Evolutionary conservation across 1,139 yeast species (phyloP), one percentile per base, ranked within the genome.

Genomic region (Pichia sorboxylosa): DNA sequence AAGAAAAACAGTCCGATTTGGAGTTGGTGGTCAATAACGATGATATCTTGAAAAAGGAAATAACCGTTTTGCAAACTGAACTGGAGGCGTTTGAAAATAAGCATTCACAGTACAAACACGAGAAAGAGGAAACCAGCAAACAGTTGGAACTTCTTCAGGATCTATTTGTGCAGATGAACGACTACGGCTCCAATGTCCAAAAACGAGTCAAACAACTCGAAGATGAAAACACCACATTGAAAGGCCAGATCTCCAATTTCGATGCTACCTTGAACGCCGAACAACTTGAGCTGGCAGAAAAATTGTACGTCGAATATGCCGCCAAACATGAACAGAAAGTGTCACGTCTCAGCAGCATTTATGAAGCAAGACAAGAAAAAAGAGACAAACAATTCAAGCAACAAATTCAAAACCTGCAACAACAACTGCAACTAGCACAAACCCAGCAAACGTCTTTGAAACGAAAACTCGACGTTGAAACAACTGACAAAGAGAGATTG

Each of bases 271-370:
- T 69, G 3, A 71, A 65, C 38, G 58, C 63, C 30, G 63, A 69
- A 41, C 55, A 76, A 21, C 71, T 72, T 38, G 64, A 66, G 42
- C 57, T 78, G 26, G 77, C 84, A 0, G 76, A 73, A 39, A 81
- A 74, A 43, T 58, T 79, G 11, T 79, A 78, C 46, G 60, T 66
- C 17, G 83, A 76, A 46, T 79, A 79, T 49, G 66, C 80, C 3
- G 69, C 73, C 32, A 79, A 79, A 47, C 90, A 80, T 47, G 79
- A 71, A 43, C 67, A 37, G 78, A 78, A 45, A 76, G 75, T 6
- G 61, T 61, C 17, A 64, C 69, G 21, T 52, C 73, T 42, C 69
- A 69, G 46, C 63, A 62, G 37, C 69, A 68, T 7, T 69, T 69
- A 46, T 74, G 69, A 43, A 52, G 56, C 28, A 70, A 66, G 43